A percentile compares a stretch with the other conserved stretches of the same genome.
These are phyloP conservation scores for Pichia scutulata DNA, from an alignment of 805 yeast genomes.

Conservation along the genomic window DNA sequence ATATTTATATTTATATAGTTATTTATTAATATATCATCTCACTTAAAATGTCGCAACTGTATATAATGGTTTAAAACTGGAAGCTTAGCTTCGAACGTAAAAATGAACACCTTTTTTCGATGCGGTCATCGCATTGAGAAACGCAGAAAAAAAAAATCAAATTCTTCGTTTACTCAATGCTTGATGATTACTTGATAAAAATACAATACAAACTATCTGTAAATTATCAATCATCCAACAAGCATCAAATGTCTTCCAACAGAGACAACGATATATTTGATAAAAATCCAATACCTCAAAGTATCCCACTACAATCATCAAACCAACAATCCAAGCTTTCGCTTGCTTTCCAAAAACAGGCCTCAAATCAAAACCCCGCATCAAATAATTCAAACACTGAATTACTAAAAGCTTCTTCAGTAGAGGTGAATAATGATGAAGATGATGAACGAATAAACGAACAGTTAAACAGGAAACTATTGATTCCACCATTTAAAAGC, in stretches of 20 bases:
- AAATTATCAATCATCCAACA: not conserved
- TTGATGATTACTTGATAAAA: too few relatives aligned
- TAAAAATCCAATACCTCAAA: not conserved
- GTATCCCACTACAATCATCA: not conserved
- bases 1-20: not conserved
- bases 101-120: too few relatives aligned
- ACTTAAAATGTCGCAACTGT: too few relatives aligned
- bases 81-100: too few relatives aligned
- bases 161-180: too few relatives aligned
- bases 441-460: constrained; percentile 1
- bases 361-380: not conserved
- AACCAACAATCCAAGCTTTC: constrained; percentile 6
- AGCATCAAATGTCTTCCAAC: not conserved
- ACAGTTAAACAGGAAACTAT: constrained; percentile 2
- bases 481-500: not conserved
- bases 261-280: not conserved
- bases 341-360: constrained; percentile 7
- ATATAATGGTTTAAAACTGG: too few relatives aligned
- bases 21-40: not conserved
- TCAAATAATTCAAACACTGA: not conserved
- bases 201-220: too few relatives aligned
- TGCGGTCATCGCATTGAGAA: not conserved
- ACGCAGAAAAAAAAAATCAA: too few relatives aligned
- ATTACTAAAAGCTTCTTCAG: not conserved
- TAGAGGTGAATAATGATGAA: not conserved